Conservation (phyloP, 192 early-diverging fungal genomes). For the Dispira simplex region DNA sequence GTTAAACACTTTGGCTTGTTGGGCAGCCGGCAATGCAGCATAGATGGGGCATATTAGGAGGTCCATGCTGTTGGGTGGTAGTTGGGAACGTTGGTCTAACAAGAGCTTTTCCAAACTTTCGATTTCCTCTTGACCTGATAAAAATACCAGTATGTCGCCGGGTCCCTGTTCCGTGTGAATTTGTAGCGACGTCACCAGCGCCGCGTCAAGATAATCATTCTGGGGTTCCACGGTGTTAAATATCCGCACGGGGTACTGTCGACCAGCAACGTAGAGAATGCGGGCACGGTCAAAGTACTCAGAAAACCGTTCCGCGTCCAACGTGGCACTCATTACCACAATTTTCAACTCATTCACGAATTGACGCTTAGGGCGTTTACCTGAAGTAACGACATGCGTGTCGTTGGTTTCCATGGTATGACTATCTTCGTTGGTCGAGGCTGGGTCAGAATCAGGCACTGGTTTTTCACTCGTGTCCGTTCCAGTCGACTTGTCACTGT, state of each 20-base stretch:
- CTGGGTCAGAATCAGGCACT: not conserved
- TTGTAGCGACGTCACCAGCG: constrained; percentile 72
- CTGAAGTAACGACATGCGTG: not conserved
- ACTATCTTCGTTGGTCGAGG: not conserved
- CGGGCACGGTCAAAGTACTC: constrained; percentile 76
- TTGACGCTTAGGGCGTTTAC: not conserved
- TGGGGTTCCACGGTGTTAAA: constrained; percentile 66
- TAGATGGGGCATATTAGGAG: constrained; percentile 81
- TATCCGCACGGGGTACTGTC: constrained; percentile 77
- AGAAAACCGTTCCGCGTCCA: constrained; percentile 86
- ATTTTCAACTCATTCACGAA: constrained; percentile 58
- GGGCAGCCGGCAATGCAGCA: constrained; percentile 75
- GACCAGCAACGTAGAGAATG: constrained; percentile 77
- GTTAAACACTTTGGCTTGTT: constrained; percentile 83
- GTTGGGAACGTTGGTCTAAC: constrained; percentile 14
- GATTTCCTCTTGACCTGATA: constrained; percentile 86
- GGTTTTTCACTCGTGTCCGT: not conserved
- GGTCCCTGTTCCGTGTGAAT: constrained; percentile 69
- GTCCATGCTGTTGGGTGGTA: constrained; percentile 36
- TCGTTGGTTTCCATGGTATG: not conserved
- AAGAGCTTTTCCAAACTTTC: constrained; percentile 56
- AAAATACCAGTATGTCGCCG: constrained; percentile 89
- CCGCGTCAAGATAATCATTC: constrained; percentile 83
- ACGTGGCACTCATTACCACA: constrained; percentile 91
- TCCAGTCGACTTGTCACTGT: not conserved